A percentile compares a stretch with the other conserved stretches of the same genome.
Conservation (phyloP, 1,284 basidiomycete genomes). For the Rhodofomes roseus region DNA sequence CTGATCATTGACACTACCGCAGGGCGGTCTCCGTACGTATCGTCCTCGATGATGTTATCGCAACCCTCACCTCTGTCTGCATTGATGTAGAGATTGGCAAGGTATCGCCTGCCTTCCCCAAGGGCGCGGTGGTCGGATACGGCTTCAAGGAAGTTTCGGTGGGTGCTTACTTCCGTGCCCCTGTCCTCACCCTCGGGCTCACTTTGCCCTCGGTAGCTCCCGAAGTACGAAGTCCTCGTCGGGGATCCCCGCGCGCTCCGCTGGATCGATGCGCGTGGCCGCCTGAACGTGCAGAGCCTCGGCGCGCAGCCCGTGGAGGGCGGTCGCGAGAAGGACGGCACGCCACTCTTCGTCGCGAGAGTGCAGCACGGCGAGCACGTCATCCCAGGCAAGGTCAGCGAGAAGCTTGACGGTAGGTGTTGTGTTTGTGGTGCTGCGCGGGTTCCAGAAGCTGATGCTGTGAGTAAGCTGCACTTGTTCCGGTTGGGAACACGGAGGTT, state of each 20-base stretch:
- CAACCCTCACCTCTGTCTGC: not conserved
- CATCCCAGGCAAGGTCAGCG: conserved; percentile 63
- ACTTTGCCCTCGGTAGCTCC: conserved; percentile 35
- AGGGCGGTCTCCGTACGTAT: conserved; percentile 59
- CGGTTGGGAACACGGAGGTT: conserved; percentile 48
- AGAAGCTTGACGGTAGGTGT: conserved; percentile 47
- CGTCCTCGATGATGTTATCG: not conserved
- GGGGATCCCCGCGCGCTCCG: conserved; percentile 53
- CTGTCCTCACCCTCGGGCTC: not conserved
- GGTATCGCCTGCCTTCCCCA: conserved; percentile 49
- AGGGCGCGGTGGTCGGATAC: conserved; percentile 62
- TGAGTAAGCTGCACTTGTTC: conserved; percentile 42
- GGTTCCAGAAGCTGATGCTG: conserved; percentile 10
- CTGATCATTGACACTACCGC: conserved; percentile 6
- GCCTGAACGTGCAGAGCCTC: conserved; percentile 40
- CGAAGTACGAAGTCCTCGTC: conserved; percentile 64
- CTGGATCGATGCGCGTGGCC: conserved; percentile 53
- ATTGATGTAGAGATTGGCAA: conserved; percentile 61
- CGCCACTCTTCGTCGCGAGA: conserved; percentile 56
- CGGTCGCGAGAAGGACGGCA: conserved; percentile 60
- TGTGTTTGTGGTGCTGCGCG: not conserved
- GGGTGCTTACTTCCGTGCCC: conserved; percentile 15
- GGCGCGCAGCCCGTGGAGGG: conserved; percentile 58
- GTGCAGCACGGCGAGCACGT: conserved; percentile 48
- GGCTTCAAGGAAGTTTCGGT: conserved; percentile 55